Conservation (phyloP, 495 filamentous ascomycete genomes). For the Monascus purpureus region DNA sequence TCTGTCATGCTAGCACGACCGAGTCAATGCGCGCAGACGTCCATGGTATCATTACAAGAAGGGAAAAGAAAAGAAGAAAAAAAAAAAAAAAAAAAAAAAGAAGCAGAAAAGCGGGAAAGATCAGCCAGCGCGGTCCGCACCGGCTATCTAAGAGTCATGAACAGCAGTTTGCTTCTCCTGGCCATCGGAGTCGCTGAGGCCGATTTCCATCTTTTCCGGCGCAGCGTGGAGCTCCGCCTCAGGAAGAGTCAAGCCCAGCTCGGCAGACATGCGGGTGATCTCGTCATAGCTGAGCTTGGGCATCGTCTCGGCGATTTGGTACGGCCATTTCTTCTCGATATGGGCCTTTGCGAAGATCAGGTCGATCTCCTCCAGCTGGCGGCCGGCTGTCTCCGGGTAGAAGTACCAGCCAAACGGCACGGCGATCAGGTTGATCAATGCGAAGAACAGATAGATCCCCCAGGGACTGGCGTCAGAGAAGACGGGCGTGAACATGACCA, state of each 20-base stretch:
- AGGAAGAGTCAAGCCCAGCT: background rate
- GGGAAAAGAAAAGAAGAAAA: no score
- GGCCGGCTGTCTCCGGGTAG: constrained; percentile 54
- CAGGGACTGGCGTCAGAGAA: constrained; percentile 16
- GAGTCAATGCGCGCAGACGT: no score
- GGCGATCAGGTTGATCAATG: constrained; percentile 50
- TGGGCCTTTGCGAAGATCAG: constrained; percentile 50
- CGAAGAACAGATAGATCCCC: constrained; percentile 48
- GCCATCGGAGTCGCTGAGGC: background rate
- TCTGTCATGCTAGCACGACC: no score
- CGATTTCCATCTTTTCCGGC: background rate
- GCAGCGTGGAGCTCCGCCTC: no score
- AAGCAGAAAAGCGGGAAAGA: no score
- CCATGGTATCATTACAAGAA: no score
- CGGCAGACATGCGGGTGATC: background rate
- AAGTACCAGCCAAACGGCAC: constrained; percentile 58
- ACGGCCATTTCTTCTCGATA: constrained; percentile 33
- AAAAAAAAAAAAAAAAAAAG: no score
- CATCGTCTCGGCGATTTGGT: background rate
- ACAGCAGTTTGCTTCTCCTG: no score
- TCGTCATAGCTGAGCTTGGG: background rate
- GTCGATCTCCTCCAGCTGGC: constrained; percentile 65
- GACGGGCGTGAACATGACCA: constrained; percentile 34
- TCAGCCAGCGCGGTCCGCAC: no score
- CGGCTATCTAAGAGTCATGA: no score